Percentiles rank a stretch among this genome's conserved stretches.
Evolutionary conservation across 306 rosid genomes (phyloP).

Genomic region (Mimosa pudica): DNA sequence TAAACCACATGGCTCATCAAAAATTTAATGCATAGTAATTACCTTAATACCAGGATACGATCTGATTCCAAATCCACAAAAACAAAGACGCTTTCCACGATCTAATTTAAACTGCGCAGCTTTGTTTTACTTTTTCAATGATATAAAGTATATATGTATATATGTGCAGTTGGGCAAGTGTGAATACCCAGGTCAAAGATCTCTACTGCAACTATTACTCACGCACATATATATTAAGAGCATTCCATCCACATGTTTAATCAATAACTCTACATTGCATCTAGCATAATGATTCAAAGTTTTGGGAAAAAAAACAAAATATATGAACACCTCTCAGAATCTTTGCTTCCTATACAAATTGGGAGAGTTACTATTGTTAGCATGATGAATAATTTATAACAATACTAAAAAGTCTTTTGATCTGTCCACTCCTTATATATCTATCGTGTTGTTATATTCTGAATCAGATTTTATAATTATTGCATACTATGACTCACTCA

Average conservation of each 20-base stretch:
- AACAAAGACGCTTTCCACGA: constrained; percentile 8
- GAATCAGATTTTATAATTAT: too few relatives aligned
- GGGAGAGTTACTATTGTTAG: too few relatives aligned
- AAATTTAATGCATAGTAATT: background rate
- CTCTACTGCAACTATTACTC: background rate
- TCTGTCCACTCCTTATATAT: too few relatives aligned
- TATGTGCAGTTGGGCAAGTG: background rate
- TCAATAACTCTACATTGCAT: background rate
- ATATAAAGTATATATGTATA: background rate
- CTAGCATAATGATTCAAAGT: background rate
- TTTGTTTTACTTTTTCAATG: constrained; percentile 41
- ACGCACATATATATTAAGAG: background rate
- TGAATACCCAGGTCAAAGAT: constrained; percentile 30
- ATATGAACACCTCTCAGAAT: background rate
- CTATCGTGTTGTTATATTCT: too few relatives aligned
- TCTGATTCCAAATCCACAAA: background rate
- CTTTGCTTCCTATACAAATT: background rate
- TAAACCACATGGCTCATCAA: background rate
- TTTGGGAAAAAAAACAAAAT: background rate
- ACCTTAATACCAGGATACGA: background rate
- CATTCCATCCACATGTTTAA: background rate
- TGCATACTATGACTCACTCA: too few relatives aligned
- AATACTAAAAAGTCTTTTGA: too few relatives aligned
- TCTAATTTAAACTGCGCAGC: constrained; percentile 28
- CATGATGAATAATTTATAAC: too few relatives aligned